Evolutionary conservation across 2,329 filamentous ascomycete species (phyloP).

Genomic region (Hortaea werneckii): DNA sequence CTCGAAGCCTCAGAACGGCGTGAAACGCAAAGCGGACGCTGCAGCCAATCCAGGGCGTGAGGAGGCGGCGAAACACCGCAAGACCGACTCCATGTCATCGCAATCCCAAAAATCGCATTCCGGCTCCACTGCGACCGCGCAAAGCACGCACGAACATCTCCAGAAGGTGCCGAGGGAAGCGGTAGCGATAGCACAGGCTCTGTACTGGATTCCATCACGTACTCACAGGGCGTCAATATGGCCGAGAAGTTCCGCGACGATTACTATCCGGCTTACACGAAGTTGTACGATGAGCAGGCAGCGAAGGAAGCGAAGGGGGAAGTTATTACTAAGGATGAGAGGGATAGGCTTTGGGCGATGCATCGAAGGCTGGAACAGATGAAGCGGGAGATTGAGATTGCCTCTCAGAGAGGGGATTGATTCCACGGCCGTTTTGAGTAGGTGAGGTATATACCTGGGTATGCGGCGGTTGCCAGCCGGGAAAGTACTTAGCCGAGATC

Average conservation of each 20-base stretch:
- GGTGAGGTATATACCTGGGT: not conserved
- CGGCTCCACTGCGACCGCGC: conserved; percentile 13
- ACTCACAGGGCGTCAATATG: conserved; percentile 35
- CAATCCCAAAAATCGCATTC: conserved; percentile 17
- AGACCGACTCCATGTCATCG: conserved; percentile 23
- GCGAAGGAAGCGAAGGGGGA: conserved; percentile 25
- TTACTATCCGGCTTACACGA: conserved; percentile 48
- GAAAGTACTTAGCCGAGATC: too few species aligned
- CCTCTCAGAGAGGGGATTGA: conserved; percentile 17
- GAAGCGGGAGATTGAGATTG: conserved; percentile 46
- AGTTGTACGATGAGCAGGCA: conserved; percentile 41
- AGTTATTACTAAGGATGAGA: conserved; percentile 29
- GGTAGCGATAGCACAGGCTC: conserved; percentile 15
- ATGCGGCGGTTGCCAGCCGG: too few species aligned
- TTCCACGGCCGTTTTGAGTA: not conserved
- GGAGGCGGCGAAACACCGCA: conserved; percentile 22
- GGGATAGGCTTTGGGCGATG: conserved; percentile 44
- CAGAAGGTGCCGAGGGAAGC: conserved; percentile 10
- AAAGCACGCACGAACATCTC: conserved; percentile 15
- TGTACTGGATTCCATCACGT: conserved; percentile 20
- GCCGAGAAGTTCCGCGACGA: conserved; percentile 44
- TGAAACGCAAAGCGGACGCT: conserved; percentile 38
- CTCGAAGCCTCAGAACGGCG: conserved; percentile 23
- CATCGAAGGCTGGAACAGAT: conserved; percentile 44
- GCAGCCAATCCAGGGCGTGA: conserved; percentile 15